Evolutionary conservation across 2,329 filamentous ascomycete species (phyloP).

Genomic region (Cladosporium sp.): DNA sequence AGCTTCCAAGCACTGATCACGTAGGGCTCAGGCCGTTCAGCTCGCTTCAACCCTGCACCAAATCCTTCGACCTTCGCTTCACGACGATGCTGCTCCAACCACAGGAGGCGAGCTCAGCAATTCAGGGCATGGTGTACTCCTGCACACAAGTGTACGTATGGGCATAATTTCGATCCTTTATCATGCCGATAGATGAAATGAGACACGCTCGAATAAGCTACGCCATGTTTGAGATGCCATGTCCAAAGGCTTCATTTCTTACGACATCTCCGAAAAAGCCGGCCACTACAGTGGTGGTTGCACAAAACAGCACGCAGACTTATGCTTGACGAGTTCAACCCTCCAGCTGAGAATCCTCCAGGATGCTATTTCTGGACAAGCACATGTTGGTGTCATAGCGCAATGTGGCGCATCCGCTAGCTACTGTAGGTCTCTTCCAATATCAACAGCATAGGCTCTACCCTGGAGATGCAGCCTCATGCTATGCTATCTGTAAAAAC

Average conservation of each 20-base stretch:
- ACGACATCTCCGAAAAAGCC: neutral
- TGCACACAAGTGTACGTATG: neutral
- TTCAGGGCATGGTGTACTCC: neutral
- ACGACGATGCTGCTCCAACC: neutral
- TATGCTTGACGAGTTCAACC: neutral
- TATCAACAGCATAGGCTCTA: neutral
- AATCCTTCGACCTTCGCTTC: neutral
- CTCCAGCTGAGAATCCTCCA: neutral
- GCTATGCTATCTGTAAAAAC: neutral
- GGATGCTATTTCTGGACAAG: neutral
- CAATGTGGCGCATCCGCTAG: neutral
- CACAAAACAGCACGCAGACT: neutral
- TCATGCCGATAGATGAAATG: neutral
- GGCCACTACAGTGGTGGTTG: neutral
- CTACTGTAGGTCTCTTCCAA: neutral
- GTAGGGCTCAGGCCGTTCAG: neutral
- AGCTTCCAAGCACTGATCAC: neutral
- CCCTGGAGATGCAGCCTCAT: neutral
- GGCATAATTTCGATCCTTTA: neutral
- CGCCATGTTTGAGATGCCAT: neutral
- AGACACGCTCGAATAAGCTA: neutral
- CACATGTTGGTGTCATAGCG: neutral
- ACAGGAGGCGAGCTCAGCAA: neutral
- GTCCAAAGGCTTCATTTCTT: neutral
- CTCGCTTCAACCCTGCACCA: neutral